A percentile compares a stretch with the other conserved stretches of the same genome.
Conservation (phyloP, 257 asterid species). For the Solanum bulbocastanum region DNA sequence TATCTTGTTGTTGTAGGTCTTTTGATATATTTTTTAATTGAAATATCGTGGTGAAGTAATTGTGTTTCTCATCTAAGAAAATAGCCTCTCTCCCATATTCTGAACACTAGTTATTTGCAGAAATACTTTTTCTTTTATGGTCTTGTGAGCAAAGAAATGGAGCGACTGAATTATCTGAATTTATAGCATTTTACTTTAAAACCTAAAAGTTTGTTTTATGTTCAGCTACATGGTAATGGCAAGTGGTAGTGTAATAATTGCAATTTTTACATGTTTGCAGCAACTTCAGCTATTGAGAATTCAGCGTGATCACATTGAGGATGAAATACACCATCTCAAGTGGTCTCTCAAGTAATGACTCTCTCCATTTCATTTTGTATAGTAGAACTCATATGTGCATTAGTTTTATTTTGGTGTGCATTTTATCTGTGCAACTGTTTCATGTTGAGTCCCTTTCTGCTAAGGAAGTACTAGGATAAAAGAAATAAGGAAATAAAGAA, state of each 20-base stretch:
- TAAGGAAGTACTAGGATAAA: background rate
- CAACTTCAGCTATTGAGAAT: conserved; percentile 67
- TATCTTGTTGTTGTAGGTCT: background rate
- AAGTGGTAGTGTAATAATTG: background rate
- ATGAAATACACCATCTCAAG: conserved; percentile 63
- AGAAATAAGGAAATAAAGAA: background rate
- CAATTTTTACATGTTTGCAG: conserved; percentile 25
- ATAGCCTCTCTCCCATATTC: background rate
- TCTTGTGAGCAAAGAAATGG: background rate
- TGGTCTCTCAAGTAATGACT: conserved; percentile 67
- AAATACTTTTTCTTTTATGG: background rate
- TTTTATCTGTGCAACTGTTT: background rate
- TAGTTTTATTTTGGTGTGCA: background rate
- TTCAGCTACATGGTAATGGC: background rate
- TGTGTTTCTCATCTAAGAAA: background rate
- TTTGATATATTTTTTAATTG: background rate
- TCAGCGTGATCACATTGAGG: conserved; percentile 83
- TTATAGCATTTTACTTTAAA: background rate
- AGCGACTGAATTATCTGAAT: background rate
- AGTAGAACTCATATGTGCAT: background rate
- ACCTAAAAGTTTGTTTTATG: background rate
- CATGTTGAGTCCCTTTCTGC: background rate
- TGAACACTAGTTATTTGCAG: background rate
- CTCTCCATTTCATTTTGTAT: background rate
- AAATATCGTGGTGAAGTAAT: background rate